Base-by-base conservation (phyloP, 2,329 filamentous ascomycete species). In the Penicillium sp. region DNA sequence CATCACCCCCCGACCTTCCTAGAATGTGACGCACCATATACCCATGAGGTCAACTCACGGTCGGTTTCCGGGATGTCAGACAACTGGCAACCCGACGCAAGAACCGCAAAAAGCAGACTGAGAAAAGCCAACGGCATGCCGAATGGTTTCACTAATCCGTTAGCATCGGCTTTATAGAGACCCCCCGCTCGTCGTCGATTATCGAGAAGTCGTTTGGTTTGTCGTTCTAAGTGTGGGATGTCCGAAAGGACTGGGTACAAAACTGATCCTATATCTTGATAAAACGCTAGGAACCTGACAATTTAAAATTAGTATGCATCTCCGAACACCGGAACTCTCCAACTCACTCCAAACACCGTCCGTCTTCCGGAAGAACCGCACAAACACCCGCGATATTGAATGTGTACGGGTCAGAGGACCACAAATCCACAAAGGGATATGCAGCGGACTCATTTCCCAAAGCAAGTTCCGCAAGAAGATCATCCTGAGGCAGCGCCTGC, bases 391-490 rank as follows among this genome's bases (percentile, higher is more conserved):
- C 78, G 9, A 83, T 81, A 63, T 83, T 79, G 52, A 80, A 76
- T 25, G 82, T 76, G 5, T 78, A 82, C 4, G 80, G 82, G 61
- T 85, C 82, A 2, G 82, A 83, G n/a, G 83, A 83, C 82, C 83
- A 86, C 10, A 86, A 74, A 64, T 85, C 83, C 21, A 85, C 82
- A 60, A 86, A 86, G 3, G 83, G 83, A 62, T 85, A 86, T 21
- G 82, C 84, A 2, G 81, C 81, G 39, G 80, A 82, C 62, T 85
- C 82, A 62, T 85, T 85, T 62, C 84, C 83, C 57, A 86, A 68
- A 1, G 82, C 83, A 57, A 86, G 80, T 50, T 85, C 79, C 0
- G 82, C 82, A 15, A 86, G 72, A 60, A 86, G 81, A 63, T 82
- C 83, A 67, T 83, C 83, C 65, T 82, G 81, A 21, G 84, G 74